Base-by-base conservation (phyloP, 1,284 basidiomycete species). In the Volvariella volvacea region DNA sequence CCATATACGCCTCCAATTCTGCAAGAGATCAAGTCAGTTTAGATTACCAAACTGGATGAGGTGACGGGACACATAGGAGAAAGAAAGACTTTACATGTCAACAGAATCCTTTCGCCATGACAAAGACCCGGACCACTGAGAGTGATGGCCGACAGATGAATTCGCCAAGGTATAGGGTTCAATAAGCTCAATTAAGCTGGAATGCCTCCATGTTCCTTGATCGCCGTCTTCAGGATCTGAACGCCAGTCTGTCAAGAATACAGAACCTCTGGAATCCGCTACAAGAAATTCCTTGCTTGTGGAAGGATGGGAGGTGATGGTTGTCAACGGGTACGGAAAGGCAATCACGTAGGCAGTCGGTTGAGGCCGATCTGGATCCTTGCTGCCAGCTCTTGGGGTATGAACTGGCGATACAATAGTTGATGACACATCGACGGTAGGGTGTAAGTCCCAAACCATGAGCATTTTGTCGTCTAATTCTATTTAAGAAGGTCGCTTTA, bases 361-460 rank as follows among this genome's bases (percentile, higher is more conserved):
- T 48, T 83, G 82, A 4, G 71, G 68, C 22, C 78, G 69, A n/a
- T 58, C 47, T 22, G 56, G 25, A 50, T 50, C 17, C 37, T 53
- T 42, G 47, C 46, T 44, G 53, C 55, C 22, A 47, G 40, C 19
- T 6, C 25, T 6, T 6, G 25, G 25, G 25, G 48, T 46, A n/a
- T 32, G 44, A 17, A 48, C 55, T 47, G 60, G 65, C 46, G 57
- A 68, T 38, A 55, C 58, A 42, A 49, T 48, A 16, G 48, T 54
- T 10, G 69, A 65, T 21, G 64, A 56, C 31, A 73, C 63, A 46
- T 76, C 63, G 42, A 71, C 45, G 19, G 65, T 57, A 2, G 84
- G 83, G 54, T 76, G 67, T 15, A 90, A 72, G 59, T 90, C 84
- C 87, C 87, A 90, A 12, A 90, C 77, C 76, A 89, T 83, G 39